Base-by-base conservation (phyloP, 768 basidiomycete genomes). In the Cystobasidium tubakii region DNA sequence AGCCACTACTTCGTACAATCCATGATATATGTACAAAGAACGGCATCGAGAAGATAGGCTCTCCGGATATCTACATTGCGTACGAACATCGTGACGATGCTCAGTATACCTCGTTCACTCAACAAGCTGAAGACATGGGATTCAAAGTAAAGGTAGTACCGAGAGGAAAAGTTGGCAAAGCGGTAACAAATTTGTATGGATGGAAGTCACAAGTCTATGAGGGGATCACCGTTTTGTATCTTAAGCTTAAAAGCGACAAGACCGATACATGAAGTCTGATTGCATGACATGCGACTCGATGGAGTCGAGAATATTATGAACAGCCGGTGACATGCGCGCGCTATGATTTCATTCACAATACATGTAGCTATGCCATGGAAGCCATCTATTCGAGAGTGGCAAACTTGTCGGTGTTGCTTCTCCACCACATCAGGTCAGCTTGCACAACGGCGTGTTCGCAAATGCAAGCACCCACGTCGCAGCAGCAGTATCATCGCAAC, bases 61-160 rank as follows among this genome's bases (percentile, higher is more conserved):
- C 7, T 21, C 69, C 69, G 31, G 55, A 71, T 36, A 53, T 71
- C 53, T 71, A 71, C 36, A 29, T 71, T 15, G 69, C 69, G 4
- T 71, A 71, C 25, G 69, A 71, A 39, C 69, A 71, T 29, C 29
- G 69, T 31, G 69, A 71, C 39, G 69, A 71, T 60, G 69, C 69
- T 6, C 69, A 71, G 34, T 71, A 71, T 27, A 27, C 50, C n/a
- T 34, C 31, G 4, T 71, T 71, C 29, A 33, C 55, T 25, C n/a
- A n/a, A 29, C 3, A 57, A 39, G 69, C 69, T 13, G 69, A 71
- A 60, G 13, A 1, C 7, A 9, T 29, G 21, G 36, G 55, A 4
- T 71, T 71, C 44, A 55, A 46, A 17, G 69, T 60, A 13, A 71
- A 71, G 29, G n/a, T 21, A 1, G 39, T 71, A 15, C 53, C 69